Conservation (phyloP, 2,329 filamentous ascomycete species). For the Botryotinia narcissicola region DNA sequence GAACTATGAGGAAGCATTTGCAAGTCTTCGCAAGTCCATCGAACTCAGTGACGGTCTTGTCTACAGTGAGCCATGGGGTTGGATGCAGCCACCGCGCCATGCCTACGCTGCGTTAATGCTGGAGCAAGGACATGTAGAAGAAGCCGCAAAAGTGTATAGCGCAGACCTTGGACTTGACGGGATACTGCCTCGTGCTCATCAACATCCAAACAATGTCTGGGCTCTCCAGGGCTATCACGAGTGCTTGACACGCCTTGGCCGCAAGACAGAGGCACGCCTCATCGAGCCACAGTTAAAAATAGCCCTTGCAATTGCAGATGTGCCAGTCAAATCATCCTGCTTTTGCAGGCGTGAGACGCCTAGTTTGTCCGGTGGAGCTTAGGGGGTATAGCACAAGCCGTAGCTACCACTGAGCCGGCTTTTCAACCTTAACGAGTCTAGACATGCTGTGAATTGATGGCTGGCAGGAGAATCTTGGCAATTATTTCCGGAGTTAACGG, state of each 20-base stretch:
- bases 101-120: conserved; percentile 67
- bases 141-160: conserved; percentile 56
- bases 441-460: too few species aligned
- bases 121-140: conserved; percentile 59
- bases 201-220: conserved; percentile 75
- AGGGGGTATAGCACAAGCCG: too few species aligned
- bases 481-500: too few species aligned
- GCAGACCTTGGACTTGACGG: conserved; percentile 60
- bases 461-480: too few species aligned
- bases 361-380: too few species aligned
- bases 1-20: conserved; percentile 58
- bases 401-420: too few species aligned
- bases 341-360: conserved; percentile 46
- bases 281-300: conserved; percentile 50
- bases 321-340: conserved; percentile 56
- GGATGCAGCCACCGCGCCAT: conserved; percentile 74
- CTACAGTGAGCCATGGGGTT: conserved; percentile 75
- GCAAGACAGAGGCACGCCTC: conserved; percentile 41
- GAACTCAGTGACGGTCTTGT: conserved; percentile 60
- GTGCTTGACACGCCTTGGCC: conserved; percentile 57
- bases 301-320: conserved; percentile 57
- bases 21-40: conserved; percentile 56
- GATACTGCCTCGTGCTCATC: conserved; percentile 60
- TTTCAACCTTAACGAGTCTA: too few species aligned
- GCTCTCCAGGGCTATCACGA: conserved; percentile 71